A percentile compares a stretch with the other conserved stretches of the same genome.
phyloP scores from a whole-genome alignment of 306 rosid genomes.

The Acacia acuminata region DNA sequence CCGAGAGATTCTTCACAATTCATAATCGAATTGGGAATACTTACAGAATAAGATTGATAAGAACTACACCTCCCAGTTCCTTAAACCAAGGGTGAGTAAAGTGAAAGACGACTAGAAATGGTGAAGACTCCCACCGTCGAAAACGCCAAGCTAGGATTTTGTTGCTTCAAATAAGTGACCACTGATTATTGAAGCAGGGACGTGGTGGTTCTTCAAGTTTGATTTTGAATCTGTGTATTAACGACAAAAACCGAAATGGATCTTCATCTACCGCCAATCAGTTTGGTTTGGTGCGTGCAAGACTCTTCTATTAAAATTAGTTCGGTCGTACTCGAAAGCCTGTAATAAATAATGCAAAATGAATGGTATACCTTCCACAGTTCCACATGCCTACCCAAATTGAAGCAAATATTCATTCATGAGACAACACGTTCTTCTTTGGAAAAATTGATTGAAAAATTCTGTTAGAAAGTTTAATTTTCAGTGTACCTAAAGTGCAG shows the following conservation, averaged over 20 bases:
- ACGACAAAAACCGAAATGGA: slow-evolving; percentile 22
- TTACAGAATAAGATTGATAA: slow-evolving; percentile 15
- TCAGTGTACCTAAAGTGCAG: too few relatives aligned
- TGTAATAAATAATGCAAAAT: too few relatives aligned
- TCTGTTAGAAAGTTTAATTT: too few relatives aligned
- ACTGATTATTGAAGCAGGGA: not conserved
- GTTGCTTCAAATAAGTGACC: slow-evolving; percentile 22
- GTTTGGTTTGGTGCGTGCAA: slow-evolving; percentile 9
- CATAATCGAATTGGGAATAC: slow-evolving; percentile 27
- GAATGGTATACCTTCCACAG: too few relatives aligned
- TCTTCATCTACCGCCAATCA: slow-evolving; percentile 24
- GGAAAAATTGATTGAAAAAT: too few relatives aligned
- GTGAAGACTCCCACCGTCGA: not conserved
- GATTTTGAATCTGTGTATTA: not conserved
- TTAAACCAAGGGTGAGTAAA: not conserved
- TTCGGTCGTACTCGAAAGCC: too few relatives aligned
- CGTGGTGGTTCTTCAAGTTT: not conserved
- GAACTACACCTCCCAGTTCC: not conserved
- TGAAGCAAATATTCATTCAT: too few relatives aligned
- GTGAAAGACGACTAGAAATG: not conserved
- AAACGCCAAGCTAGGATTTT: not conserved
- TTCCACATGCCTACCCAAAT: too few relatives aligned
- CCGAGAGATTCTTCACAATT: not conserved
- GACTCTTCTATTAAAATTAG: not conserved
- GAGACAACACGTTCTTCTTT: too few relatives aligned